Percentiles rank a stretch among this genome's conserved stretches.
Evolutionary conservation across 2,329 filamentous ascomycete genomes (phyloP).

Genomic region (Zymoseptoria brevis): DNA sequence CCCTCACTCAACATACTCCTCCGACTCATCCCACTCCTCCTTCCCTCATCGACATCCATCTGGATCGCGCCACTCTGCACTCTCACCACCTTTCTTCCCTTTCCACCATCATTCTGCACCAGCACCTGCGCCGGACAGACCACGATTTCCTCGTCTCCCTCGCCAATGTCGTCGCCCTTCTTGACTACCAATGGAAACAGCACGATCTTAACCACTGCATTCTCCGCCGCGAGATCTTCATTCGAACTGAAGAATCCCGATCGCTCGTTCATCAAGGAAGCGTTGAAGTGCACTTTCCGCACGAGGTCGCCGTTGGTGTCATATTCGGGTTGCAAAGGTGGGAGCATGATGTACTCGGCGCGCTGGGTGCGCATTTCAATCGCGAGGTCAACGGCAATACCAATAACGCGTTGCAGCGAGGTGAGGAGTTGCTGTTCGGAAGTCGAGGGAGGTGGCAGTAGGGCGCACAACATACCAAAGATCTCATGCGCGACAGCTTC

Average conservation of each 20-base stretch:
- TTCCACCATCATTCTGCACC: conserved; percentile 42
- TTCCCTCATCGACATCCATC: conserved; percentile 29
- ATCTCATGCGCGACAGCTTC: conserved; percentile 93
- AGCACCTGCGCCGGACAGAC: conserved; percentile 93
- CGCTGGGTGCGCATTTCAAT: conserved; percentile 97
- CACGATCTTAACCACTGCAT: conserved; percentile 78
- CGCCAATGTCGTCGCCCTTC: conserved; percentile 80
- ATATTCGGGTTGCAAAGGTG: conserved; percentile 88
- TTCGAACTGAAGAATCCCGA: conserved; percentile 63
- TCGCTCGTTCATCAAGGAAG: conserved; percentile 88
- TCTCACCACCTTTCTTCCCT: conserved; percentile 41
- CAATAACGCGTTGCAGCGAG: conserved; percentile 79
- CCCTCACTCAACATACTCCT: conserved; percentile 27
- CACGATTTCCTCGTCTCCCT: conserved; percentile 88
- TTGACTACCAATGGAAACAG: conserved; percentile 95
- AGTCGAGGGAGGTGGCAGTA: conserved; percentile 79
- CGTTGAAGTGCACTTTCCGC: conserved; percentile 84
- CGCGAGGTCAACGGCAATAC: conserved; percentile 78
- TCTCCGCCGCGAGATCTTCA: conserved; percentile 68
- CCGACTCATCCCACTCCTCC: conserved; percentile 17
- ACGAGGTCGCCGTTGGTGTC: conserved; percentile 85
- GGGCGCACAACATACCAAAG: conserved; percentile 70
- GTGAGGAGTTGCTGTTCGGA: conserved; percentile 72
- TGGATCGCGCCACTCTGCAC: conserved; percentile 45
- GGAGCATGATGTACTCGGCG: conserved; percentile 97